A percentile compares a stretch with the other conserved stretches of the same genome.
These are phyloP conservation scores for Metschnikowia noctiluminum DNA, from an alignment of 805 yeast species.

Conservation along the genomic window DNA sequence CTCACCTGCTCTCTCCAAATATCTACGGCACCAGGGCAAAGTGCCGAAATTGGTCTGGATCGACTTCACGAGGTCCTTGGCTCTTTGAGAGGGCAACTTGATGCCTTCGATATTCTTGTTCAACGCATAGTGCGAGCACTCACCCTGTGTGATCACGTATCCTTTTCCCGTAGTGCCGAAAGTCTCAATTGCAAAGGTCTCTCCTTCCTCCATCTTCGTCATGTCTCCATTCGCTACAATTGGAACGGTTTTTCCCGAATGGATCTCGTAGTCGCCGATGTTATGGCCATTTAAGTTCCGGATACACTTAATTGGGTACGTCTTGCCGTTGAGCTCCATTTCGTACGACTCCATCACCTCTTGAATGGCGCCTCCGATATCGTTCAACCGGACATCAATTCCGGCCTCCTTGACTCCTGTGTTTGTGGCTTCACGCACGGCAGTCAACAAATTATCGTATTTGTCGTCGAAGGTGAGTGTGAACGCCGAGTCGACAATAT, in stretches of 20 bases:
- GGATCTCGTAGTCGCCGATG: conserved; percentile 79
- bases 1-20: conserved; percentile 86
- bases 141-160: conserved; percentile 80
- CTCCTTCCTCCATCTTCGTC: conserved; percentile 99
- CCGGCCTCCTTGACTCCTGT: conserved; percentile 93
- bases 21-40: conserved; percentile 94
- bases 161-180: conserved; percentile 97
- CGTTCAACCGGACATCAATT: conserved; percentile 90
- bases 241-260: conserved; percentile 95
- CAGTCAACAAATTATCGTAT: conserved; percentile 75
- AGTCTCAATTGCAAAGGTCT: conserved; percentile 96
- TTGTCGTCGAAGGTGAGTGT: conserved; percentile 83
- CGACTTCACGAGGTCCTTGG: conserved; percentile 62
- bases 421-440: conserved; percentile 90
- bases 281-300: conserved; percentile 94
- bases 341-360: conserved; percentile 98
- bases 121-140: conserved; percentile 89
- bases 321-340: conserved; percentile 83
- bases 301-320: conserved; percentile 81
- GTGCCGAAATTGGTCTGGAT: conserved; percentile 88
- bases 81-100: conserved; percentile 56
- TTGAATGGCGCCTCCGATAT: conserved; percentile 93
- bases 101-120: conserved; percentile 42
- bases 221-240: conserved; percentile 89
- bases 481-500: conserved; percentile 92